Conservation (phyloP, 2,329 filamentous ascomycete genomes). For the Cordyceps fumosorosea region DNA sequence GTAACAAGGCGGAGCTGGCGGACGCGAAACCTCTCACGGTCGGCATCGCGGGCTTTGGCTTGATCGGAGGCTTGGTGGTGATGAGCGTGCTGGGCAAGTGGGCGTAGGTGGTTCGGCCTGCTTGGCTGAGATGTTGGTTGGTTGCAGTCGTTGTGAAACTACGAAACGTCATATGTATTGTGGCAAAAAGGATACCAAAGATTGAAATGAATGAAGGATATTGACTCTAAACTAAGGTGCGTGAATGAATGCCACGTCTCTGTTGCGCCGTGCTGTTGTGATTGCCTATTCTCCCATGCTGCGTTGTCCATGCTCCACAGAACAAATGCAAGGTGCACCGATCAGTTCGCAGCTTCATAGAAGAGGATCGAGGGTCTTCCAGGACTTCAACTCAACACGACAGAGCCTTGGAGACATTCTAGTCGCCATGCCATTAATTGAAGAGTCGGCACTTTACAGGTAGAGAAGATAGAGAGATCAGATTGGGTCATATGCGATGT, state of each 20-base stretch:
- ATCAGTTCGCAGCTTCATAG: no score
- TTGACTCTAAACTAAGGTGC: not conserved
- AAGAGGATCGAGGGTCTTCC: no score
- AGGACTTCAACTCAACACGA: no score
- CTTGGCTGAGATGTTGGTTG: not conserved
- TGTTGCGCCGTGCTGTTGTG: no score
- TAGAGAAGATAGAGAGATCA: no score
- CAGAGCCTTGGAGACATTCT: no score
- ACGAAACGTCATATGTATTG: not conserved
- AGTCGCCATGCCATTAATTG: no score
- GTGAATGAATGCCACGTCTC: not conserved
- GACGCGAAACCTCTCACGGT: constrained; percentile 44
- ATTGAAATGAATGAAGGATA: not conserved
- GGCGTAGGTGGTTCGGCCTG: constrained; percentile 40
- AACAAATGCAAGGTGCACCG: no score
- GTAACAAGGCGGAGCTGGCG: constrained; percentile 41
- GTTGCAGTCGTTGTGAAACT: not conserved
- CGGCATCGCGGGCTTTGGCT: constrained; percentile 40
- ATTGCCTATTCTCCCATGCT: no score
- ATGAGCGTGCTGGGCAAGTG: constrained; percentile 73
- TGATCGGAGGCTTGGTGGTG: constrained; percentile 56
- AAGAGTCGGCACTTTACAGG: no score
- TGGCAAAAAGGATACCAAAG: not conserved
- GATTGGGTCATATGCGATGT: no score
- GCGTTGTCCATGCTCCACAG: no score